Conservation (phyloP, 495 filamentous ascomycete genomes). For the Penicillium turbatum region DNA sequence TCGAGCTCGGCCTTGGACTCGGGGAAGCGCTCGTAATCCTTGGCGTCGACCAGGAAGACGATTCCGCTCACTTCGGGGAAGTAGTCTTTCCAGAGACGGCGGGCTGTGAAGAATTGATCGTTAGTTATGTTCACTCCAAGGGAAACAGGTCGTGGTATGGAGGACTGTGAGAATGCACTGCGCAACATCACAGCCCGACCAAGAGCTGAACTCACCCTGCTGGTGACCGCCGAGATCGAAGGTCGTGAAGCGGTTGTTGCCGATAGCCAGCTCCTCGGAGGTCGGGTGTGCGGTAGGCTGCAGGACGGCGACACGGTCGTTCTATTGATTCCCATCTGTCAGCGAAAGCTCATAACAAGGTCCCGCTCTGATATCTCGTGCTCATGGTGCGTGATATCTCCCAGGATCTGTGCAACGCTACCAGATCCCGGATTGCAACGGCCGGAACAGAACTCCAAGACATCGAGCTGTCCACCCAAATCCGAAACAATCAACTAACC, state of each 20-base stretch:
- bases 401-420: neutral
- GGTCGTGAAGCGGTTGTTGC: conserved; percentile 94
- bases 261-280: conserved; percentile 93
- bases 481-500: conserved; percentile 48
- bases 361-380: neutral
- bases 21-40: conserved; percentile 87
- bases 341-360: conserved; percentile 6
- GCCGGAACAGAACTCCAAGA: neutral
- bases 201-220: conserved; percentile 61
- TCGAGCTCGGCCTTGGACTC: conserved; percentile 97
- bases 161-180: neutral
- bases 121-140: neutral
- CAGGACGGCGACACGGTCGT: conserved; percentile 90
- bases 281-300: conserved; percentile 88
- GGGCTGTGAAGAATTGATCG: conserved; percentile 51
- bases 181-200: neutral
- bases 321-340: conserved; percentile 45
- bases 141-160: neutral
- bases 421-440: neutral
- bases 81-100: conserved; percentile 96
- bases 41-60: conserved; percentile 96
- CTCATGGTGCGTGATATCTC: neutral
- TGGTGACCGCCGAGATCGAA: conserved; percentile 97
- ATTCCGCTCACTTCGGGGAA: conserved; percentile 98
- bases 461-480: neutral